phyloP scores from a whole-genome alignment of 306 rosid species.

The Rosa chinensis region DNA sequence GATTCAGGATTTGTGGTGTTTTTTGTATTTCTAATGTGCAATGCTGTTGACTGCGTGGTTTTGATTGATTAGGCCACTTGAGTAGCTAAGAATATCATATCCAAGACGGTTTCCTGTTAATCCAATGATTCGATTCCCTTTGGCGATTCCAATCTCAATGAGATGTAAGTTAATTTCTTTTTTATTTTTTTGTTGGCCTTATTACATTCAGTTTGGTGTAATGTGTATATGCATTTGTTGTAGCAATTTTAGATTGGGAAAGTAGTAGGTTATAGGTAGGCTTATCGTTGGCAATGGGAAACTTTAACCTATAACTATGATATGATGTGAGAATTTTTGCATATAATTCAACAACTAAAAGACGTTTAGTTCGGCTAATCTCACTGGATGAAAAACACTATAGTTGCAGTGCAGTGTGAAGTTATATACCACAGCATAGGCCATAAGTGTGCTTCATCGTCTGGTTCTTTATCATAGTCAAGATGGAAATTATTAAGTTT shows the following conservation, averaged over 20 bases:
- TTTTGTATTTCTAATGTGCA: not conserved
- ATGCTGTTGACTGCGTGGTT: not conserved
- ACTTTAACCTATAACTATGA: not conserved
- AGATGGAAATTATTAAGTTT: not conserved
- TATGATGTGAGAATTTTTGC: not conserved
- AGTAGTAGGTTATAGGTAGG: not conserved
- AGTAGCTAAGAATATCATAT: constrained; percentile 71
- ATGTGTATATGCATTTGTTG: not conserved
- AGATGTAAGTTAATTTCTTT: constrained; percentile 46
- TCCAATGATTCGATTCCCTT: constrained; percentile 92
- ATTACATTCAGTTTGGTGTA: not conserved
- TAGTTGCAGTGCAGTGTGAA: not conserved
- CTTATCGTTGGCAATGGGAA: not conserved
- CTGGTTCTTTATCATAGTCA: not conserved
- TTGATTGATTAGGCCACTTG: constrained; percentile 45
- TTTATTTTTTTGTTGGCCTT: not conserved
- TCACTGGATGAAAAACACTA: not conserved
- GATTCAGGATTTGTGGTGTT: not conserved
- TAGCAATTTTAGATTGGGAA: not conserved
- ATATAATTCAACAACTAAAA: not conserved
- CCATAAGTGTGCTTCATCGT: not conserved
- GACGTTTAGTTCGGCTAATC: not conserved
- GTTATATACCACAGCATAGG: not conserved
- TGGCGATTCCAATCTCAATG: constrained; percentile 94
- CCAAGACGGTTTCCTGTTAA: constrained; percentile 70